Conservation (phyloP, 78 protist genomes). For the Isochrysis galbana region DNA sequence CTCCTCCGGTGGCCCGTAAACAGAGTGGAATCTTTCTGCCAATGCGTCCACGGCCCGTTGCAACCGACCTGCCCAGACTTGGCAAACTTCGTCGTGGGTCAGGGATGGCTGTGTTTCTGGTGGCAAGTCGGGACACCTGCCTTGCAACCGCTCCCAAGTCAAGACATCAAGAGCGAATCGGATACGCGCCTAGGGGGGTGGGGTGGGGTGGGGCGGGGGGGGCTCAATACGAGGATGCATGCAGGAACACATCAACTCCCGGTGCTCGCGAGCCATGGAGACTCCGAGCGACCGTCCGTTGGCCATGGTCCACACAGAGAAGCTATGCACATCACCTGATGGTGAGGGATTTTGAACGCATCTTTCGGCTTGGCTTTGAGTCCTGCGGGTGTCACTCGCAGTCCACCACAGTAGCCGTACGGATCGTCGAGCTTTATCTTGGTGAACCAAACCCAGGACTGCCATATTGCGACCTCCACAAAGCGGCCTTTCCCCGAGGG, state of each 20-base stretch:
- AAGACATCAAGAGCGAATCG: slow-evolving; percentile 20
- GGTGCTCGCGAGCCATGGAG: no score
- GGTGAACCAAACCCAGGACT: slow-evolving; percentile 50
- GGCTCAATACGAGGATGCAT: no score
- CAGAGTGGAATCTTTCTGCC: slow-evolving; percentile 30
- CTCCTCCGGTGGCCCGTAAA: slow-evolving; percentile 37
- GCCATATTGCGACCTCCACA: slow-evolving; percentile 42
- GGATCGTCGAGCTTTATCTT: slow-evolving; percentile 38
- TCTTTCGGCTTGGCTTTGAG: not conserved
- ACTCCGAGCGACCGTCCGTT: no score
- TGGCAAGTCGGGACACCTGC: not conserved
- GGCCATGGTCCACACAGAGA: no score
- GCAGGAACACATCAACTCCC: no score
- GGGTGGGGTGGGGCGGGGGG: not conserved
- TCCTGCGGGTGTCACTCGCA: not conserved
- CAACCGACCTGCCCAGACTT: not conserved
- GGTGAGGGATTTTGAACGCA: not conserved
- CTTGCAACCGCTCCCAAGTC: slow-evolving; percentile 33
- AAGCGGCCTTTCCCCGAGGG: slow-evolving; percentile 10
- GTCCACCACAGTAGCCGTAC: slow-evolving; percentile 27
- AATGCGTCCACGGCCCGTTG: not conserved
- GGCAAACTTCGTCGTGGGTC: not conserved
- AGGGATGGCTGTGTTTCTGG: not conserved
- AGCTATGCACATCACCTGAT: not conserved
- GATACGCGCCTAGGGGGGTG: slow-evolving; percentile 35